Conservation (phyloP, 768 basidiomycete genomes). For the Hericium rajendrae region DNA sequence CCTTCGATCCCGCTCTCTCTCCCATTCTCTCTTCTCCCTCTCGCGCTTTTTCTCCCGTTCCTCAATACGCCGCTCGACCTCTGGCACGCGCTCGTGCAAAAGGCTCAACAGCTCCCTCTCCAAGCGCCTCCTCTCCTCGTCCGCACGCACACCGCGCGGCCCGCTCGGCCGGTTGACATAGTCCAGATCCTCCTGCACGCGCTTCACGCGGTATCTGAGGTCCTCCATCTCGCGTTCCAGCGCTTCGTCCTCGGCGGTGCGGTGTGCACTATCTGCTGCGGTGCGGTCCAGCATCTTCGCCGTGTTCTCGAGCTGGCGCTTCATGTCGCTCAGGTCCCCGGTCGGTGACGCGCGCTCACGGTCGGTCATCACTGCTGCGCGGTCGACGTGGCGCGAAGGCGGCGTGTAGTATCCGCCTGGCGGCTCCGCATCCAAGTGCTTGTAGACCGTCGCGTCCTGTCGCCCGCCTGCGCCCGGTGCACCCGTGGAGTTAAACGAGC, state of each 20-base stretch:
- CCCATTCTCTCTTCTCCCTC: constrained; percentile 70
- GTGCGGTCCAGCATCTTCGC: constrained; percentile 72
- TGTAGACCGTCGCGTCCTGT: constrained; percentile 89
- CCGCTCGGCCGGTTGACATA: constrained; percentile 57
- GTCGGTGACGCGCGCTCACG: constrained; percentile 54
- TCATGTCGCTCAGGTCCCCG: constrained; percentile 76
- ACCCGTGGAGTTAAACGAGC: constrained; percentile 55
- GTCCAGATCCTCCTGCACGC: constrained; percentile 88
- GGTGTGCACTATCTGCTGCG: constrained; percentile 48
- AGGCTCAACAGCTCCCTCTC: constrained; percentile 82
- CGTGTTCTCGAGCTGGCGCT: constrained; percentile 70
- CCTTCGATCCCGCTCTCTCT: constrained; percentile 68
- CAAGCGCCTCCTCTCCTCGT: constrained; percentile 76
- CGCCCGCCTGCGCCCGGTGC: constrained; percentile 48
- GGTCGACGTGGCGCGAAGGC: constrained; percentile 74
- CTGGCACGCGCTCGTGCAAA: constrained; percentile 87
- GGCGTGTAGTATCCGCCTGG: constrained; percentile 69
- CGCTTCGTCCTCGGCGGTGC: constrained; percentile 76
- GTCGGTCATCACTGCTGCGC: constrained; percentile 67
- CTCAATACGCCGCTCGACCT: constrained; percentile 78
- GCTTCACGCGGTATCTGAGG: constrained; percentile 71
- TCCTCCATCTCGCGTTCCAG: constrained; percentile 88
- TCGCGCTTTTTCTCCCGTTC: constrained; percentile 68
- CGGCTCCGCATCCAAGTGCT: constrained; percentile 56
- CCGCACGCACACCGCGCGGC: constrained; percentile 59